These are phyloP conservation scores for Alternaria ethzedia DNA, from an alignment of 2,329 filamentous ascomycete genomes.

Conservation along the genomic window DNA sequence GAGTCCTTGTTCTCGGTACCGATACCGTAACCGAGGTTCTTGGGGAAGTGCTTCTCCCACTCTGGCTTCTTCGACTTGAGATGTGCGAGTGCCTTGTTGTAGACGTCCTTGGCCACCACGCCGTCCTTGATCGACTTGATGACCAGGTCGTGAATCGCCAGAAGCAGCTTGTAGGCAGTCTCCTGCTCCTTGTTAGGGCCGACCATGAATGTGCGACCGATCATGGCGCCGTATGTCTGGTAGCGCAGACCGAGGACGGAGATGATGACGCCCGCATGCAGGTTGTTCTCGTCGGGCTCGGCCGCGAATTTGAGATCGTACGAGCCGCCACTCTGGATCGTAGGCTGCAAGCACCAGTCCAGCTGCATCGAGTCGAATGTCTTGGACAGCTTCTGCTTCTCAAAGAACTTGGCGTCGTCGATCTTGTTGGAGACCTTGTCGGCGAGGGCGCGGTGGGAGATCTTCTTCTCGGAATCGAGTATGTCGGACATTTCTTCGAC, in stretches of 20 bases:
- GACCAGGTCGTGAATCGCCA: slow-evolving; percentile 84
- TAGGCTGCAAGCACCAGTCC: slow-evolving; percentile 91
- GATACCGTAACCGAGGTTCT: slow-evolving; percentile 89
- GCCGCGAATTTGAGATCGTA: slow-evolving; percentile 86
- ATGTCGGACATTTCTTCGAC: slow-evolving; percentile 98
- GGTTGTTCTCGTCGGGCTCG: slow-evolving; percentile 77
- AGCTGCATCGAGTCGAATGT: slow-evolving; percentile 89
- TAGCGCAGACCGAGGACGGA: slow-evolving; percentile 91
- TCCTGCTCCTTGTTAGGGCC: slow-evolving; percentile 97
- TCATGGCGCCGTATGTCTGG: slow-evolving; percentile 91
- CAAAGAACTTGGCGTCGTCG: slow-evolving; percentile 93
- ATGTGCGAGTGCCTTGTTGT: slow-evolving; percentile 80
- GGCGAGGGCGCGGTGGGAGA: slow-evolving; percentile 86
- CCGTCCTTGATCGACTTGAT: slow-evolving; percentile 91
- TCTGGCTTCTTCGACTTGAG: slow-evolving; percentile 93
- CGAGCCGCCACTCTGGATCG: slow-evolving; percentile 93
- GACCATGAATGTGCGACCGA: slow-evolving; percentile 92
- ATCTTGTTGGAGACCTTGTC: slow-evolving; percentile 90
- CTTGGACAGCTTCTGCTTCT: slow-evolving; percentile 78
- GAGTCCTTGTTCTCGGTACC: slow-evolving; percentile 89
- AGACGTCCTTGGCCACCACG: slow-evolving; percentile 85
- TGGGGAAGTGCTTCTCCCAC: slow-evolving; percentile 91
- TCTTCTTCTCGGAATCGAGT: slow-evolving; percentile 95
- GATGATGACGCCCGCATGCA: slow-evolving; percentile 93
- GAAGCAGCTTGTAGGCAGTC: slow-evolving; percentile 87